These are phyloP conservation scores for Cystofilobasidium macerans DNA, from an alignment of 768 basidiomycete species.

Conservation along the genomic window DNA sequence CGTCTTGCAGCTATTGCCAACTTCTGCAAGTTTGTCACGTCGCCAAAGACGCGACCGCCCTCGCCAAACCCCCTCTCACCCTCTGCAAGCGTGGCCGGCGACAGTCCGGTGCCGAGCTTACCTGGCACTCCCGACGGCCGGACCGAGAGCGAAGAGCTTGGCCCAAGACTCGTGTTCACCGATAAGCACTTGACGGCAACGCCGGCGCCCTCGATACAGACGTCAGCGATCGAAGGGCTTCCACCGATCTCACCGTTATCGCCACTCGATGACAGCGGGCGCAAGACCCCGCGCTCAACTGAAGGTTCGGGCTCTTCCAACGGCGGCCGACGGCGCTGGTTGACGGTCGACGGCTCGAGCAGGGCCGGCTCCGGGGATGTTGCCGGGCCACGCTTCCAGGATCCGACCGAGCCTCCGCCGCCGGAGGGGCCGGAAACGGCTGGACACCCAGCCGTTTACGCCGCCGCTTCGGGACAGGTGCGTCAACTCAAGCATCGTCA, in stretches of 20 bases:
- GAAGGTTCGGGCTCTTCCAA: background rate
- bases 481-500: no score
- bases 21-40: conserved; percentile 39
- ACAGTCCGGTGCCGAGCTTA: background rate
- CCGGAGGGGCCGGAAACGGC: conserved; percentile 19
- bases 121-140: background rate
- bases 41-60: conserved; percentile 19
- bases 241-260: no score
- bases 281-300: no score
- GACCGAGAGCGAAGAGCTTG: background rate
- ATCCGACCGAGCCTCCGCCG: background rate
- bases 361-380: conserved; percentile 1
- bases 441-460: conserved; percentile 18
- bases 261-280: no score
- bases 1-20: conserved; percentile 38
- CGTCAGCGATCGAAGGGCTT: no score
- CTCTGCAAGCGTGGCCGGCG: background rate
- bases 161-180: background rate
- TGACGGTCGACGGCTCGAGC: background rate
- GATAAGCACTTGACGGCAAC: background rate
- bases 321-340: background rate
- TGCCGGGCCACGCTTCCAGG: conserved; percentile 12
- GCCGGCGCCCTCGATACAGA: no score
- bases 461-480: conserved; percentile 21
- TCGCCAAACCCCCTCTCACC: background rate